Evolutionary conservation across 768 basidiomycete species (phyloP).

Genomic region (Flagelloscypha sp.): DNA sequence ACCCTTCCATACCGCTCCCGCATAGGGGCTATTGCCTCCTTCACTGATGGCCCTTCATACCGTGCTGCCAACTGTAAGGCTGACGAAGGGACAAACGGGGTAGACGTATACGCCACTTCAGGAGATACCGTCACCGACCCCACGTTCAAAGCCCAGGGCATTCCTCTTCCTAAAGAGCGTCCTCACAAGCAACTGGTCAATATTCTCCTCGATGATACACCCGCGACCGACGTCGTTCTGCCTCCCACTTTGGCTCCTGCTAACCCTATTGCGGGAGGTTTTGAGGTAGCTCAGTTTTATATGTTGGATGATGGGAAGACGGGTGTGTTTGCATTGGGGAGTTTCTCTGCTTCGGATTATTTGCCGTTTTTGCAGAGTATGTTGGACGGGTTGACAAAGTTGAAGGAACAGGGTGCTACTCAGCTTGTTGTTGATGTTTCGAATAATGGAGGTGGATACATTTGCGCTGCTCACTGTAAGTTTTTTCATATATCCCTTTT

Average conservation of each 20-base stretch:
- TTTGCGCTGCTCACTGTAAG: slow-evolving; percentile 25
- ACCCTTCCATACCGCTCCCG: slow-evolving; percentile 30
- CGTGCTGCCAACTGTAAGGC: slow-evolving; percentile 26
- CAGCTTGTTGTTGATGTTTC: slow-evolving; percentile 25
- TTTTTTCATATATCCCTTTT: not conserved
- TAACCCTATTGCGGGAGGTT: slow-evolving; percentile 16
- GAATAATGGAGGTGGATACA: slow-evolving; percentile 14
- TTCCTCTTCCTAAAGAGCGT: too few species aligned
- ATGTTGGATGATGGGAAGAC: slow-evolving; percentile 22
- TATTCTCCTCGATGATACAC: slow-evolving; percentile 18
- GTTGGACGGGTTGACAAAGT: slow-evolving; percentile 19
- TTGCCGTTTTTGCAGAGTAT: slow-evolving; percentile 16
- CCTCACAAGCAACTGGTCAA: slow-evolving; percentile 16
- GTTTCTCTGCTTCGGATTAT: slow-evolving; percentile 21
- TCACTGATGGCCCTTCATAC: slow-evolving; percentile 23
- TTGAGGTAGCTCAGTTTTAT: slow-evolving; percentile 22
- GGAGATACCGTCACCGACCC: slow-evolving; percentile 7
- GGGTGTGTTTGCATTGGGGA: slow-evolving; percentile 27
- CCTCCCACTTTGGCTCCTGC: slow-evolving; percentile 21
- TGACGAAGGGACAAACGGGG: slow-evolving; percentile 24
- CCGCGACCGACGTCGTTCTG: slow-evolving; percentile 19
- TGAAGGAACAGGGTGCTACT: slow-evolving; percentile 22
- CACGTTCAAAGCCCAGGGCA: not conserved
- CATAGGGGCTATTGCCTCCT: slow-evolving; percentile 18
- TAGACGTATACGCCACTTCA: slow-evolving; percentile 17